These are phyloP conservation scores for Crithidia expoeki DNA, from an alignment of 208 protist species.

Conservation along the genomic window DNA sequence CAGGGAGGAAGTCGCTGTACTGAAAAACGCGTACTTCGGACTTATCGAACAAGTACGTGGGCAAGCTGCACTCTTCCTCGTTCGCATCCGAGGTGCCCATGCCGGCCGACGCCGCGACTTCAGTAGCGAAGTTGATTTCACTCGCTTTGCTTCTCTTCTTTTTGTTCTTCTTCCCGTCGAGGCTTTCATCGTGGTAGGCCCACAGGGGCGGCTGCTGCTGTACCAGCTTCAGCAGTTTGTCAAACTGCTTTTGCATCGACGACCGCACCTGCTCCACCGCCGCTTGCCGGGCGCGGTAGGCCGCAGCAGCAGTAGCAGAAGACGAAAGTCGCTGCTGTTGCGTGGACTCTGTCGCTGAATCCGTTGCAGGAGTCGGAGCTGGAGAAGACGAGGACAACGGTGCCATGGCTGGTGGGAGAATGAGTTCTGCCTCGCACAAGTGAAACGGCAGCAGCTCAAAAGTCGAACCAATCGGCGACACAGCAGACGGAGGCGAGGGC, in stretches of 20 bases:
- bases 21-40: constrained; percentile 52
- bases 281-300: neutral
- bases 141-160: constrained; percentile 2
- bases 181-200: constrained; percentile 23
- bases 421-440: constrained; percentile 66
- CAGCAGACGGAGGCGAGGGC: neutral
- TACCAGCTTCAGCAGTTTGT: constrained; percentile 35
- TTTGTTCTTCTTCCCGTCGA: constrained; percentile 6
- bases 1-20: constrained; percentile 65
- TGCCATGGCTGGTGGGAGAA: constrained; percentile 36
- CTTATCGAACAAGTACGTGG: constrained; percentile 39
- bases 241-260: constrained; percentile 50
- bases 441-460: constrained; percentile 69
- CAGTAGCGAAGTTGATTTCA: too few species aligned
- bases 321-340: neutral
- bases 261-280: constrained; percentile 26
- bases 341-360: neutral
- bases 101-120: too few species aligned
- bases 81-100: too few species aligned
- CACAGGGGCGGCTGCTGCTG: constrained; percentile 44
- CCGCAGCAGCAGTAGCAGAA: neutral
- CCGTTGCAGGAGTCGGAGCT: neutral
- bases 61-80: neutral
- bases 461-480: constrained; percentile 8
- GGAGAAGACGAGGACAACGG: neutral